Conservation (phyloP, 2,329 filamentous ascomycete species). For the Claviceps citrina region DNA sequence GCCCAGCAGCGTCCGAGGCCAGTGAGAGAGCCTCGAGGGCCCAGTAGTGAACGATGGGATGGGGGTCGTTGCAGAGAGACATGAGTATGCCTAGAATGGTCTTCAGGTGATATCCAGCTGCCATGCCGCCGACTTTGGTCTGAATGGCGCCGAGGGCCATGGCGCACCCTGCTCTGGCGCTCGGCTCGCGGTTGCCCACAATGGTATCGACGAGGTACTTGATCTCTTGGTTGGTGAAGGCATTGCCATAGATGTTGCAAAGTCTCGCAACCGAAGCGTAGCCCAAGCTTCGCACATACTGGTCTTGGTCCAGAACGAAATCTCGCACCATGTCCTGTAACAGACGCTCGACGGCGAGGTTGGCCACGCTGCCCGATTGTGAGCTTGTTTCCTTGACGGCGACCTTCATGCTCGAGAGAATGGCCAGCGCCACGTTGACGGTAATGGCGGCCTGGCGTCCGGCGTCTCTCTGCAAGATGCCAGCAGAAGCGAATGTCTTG, state of each 20-base stretch:
- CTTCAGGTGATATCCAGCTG: slow-evolving; percentile 87
- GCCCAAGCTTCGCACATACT: slow-evolving; percentile 71
- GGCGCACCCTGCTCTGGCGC: slow-evolving; percentile 83
- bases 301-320: slow-evolving; percentile 70
- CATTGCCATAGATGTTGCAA: slow-evolving; percentile 69
- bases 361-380: slow-evolving; percentile 56
- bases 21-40: slow-evolving; percentile 75
- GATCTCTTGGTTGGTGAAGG: slow-evolving; percentile 78
- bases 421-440: slow-evolving; percentile 73
- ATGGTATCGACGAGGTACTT: slow-evolving; percentile 89
- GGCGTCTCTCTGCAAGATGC: slow-evolving; percentile 65
- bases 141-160: slow-evolving; percentile 89
- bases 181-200: slow-evolving; percentile 82
- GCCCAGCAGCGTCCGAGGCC: slow-evolving; percentile 78
- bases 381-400: slow-evolving; percentile 67
- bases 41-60: slow-evolving; percentile 93
- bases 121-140: slow-evolving; percentile 92
- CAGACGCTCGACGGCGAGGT: slow-evolving; percentile 64
- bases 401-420: slow-evolving; percentile 69
- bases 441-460: slow-evolving; percentile 81
- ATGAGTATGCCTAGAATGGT: slow-evolving; percentile 97
- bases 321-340: slow-evolving; percentile 58
- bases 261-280: slow-evolving; percentile 75
- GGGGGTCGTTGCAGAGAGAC: slow-evolving; percentile 89
- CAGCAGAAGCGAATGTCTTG: slow-evolving; percentile 71